phyloP scores from a whole-genome alignment of 345 rosid species.

The Citrus mangshanensis region DNA sequence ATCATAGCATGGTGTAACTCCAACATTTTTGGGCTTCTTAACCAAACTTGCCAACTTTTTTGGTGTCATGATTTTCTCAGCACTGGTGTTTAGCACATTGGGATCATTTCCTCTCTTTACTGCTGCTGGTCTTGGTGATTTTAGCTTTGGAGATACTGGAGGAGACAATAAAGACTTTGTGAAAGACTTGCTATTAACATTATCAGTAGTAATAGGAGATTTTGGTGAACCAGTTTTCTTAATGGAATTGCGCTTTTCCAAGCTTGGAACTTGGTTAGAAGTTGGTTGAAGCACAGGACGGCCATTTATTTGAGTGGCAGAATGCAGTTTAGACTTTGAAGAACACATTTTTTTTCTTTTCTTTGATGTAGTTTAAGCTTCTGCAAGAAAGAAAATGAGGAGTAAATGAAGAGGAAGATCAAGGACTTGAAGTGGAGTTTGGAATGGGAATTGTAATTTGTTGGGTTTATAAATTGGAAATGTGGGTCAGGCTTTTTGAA shows the following conservation, averaged over 20 bases:
- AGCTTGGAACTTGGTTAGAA: conserved; percentile 52
- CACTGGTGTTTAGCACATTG: conserved; percentile 20
- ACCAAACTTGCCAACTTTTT: conserved; percentile 19
- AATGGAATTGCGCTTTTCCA: conserved; percentile 40
- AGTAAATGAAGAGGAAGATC: neutral
- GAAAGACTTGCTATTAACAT: conserved; percentile 15
- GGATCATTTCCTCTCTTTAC: conserved; percentile 28
- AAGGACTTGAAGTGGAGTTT: conserved; percentile 6
- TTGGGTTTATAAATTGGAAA: conserved; percentile 26
- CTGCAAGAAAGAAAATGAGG: neutral
- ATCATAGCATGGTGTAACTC: neutral
- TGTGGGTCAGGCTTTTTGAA: conserved; percentile 20
- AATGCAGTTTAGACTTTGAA: conserved; percentile 38
- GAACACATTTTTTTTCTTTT: conserved; percentile 46
- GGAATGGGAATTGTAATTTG: neutral
- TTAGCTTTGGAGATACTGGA: conserved; percentile 54
- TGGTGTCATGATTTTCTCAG: conserved; percentile 27
- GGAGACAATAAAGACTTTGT: conserved; percentile 41
- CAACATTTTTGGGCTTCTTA: conserved; percentile 16
- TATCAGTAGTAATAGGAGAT: conserved; percentile 16
- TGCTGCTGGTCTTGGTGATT: conserved; percentile 32
- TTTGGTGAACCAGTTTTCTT: conserved; percentile 36
- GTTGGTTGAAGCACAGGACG: conserved; percentile 68
- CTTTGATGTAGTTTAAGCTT: conserved; percentile 6
- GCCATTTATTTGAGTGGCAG: conserved; percentile 35